phyloP scores from a whole-genome alignment of 345 rosid species.

The Corchorus capsularis region DNA sequence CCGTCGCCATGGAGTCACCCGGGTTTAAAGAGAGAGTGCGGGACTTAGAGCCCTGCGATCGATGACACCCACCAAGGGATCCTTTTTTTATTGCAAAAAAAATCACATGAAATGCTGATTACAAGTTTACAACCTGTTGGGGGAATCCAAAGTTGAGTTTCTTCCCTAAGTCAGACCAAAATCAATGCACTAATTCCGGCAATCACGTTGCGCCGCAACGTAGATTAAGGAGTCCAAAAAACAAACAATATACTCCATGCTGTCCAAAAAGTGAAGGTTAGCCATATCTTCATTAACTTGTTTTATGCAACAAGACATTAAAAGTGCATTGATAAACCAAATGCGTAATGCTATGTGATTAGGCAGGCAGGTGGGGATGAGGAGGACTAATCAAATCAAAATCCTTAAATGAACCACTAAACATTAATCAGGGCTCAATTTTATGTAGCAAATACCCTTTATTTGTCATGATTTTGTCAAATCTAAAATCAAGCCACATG shows the following conservation, averaged over 20 bases:
- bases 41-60: too few species aligned
- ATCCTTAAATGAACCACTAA: not conserved
- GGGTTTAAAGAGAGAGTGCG: too few species aligned
- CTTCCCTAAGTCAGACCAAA: not conserved
- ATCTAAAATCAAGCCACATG: not conserved
- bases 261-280: not conserved
- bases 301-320: not conserved
- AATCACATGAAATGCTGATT: not conserved
- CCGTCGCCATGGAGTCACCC: too few species aligned
- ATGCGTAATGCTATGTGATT: slow-evolving; percentile 14
- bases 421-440: slow-evolving; percentile 1
- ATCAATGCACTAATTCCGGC: not conserved
- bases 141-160: not conserved
- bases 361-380: slow-evolving; percentile 19
- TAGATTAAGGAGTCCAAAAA: not conserved
- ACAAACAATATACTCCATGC: not conserved
- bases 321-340: not conserved
- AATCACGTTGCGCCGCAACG: not conserved
- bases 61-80: too few species aligned
- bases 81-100: too few species aligned
- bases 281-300: not conserved
- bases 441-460: not conserved
- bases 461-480: slow-evolving; percentile 11
- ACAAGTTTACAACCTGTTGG: not conserved
- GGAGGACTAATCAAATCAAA: not conserved